These are phyloP conservation scores for Chytriomyces hyalinus DNA, from an alignment of 192 early-diverging fungal species.

Conservation along the genomic window DNA sequence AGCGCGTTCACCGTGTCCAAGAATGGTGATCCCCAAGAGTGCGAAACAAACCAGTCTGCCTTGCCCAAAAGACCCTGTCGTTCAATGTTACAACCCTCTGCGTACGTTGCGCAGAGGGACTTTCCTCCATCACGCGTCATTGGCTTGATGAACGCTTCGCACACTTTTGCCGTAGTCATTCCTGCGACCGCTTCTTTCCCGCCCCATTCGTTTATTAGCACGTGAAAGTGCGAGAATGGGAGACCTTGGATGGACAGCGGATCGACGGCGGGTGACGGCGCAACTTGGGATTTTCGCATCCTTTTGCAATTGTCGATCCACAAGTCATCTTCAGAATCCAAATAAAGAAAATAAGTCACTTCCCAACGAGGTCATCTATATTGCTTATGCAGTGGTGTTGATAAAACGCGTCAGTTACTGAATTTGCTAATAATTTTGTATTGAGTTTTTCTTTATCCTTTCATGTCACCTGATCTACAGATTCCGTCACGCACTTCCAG, in stretches of 20 bases:
- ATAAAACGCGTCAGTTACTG: no score
- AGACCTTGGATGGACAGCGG: conserved; percentile 17
- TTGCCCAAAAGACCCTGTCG: background rate
- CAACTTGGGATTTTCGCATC: no score
- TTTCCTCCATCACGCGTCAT: background rate
- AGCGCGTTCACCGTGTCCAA: conserved; percentile 38
- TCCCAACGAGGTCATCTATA: no score
- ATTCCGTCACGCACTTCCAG: no score
- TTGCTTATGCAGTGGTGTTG: no score
- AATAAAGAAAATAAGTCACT: no score
- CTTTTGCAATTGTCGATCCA: no score
- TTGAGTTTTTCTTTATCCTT: no score
- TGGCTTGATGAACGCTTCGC: conserved; percentile 33
- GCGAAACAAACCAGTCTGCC: conserved; percentile 28
- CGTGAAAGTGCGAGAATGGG: conserved; percentile 22
- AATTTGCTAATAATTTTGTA: no score
- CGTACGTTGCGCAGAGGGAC: background rate
- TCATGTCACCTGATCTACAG: no score
- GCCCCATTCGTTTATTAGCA: conserved; percentile 33
- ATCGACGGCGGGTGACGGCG: background rate
- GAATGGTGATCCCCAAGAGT: conserved; percentile 35
- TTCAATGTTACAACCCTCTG: background rate
- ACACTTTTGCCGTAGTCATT: conserved; percentile 24
- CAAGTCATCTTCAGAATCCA: no score
- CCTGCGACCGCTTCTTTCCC: conserved; percentile 24